Evolutionary conservation across 169 alveolate species (phyloP).

Genomic region (Cryptosporidium meleagridis): DNA sequence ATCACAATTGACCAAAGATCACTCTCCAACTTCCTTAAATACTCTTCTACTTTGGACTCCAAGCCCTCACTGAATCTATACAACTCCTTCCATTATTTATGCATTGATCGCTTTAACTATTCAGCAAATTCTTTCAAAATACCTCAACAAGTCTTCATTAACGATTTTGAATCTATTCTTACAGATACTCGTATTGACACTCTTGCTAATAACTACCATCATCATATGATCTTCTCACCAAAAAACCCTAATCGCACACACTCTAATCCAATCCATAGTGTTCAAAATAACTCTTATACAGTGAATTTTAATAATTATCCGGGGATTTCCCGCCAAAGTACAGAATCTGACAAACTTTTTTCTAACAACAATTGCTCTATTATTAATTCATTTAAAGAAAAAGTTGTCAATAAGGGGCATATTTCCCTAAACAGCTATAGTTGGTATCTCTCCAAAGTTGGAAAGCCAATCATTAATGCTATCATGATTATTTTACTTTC

Average conservation of each 20-base stretch:
- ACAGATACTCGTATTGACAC: not conserved
- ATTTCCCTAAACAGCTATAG: slow-evolving; percentile 15
- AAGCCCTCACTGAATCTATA: not conserved
- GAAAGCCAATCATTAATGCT: not conserved
- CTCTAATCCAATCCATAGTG: not conserved
- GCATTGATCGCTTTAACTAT: not conserved
- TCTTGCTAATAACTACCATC: not conserved
- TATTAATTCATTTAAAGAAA: slow-evolving; percentile 16
- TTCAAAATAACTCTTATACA: not conserved
- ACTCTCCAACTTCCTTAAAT: slow-evolving; percentile 10
- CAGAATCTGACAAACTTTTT: not conserved
- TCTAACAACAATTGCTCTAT: not conserved
- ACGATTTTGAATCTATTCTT: not conserved
- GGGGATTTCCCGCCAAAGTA: not conserved
- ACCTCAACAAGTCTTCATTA: not conserved
- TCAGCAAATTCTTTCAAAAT: not conserved
- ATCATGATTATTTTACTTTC: not conserved
- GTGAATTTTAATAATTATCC: not conserved
- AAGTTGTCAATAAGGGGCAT: slow-evolving; percentile 17
- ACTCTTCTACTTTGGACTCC: not conserved
- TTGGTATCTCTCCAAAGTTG: slow-evolving; percentile 36
- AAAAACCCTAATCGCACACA: not conserved
- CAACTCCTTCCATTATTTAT: not conserved
- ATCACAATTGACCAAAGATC: slow-evolving; percentile 29
- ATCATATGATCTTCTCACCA: slow-evolving; percentile 16